These are phyloP conservation scores for Fusarium fracticaudum DNA, from an alignment of 2,329 filamentous ascomycete species.

Conservation along the genomic window DNA sequence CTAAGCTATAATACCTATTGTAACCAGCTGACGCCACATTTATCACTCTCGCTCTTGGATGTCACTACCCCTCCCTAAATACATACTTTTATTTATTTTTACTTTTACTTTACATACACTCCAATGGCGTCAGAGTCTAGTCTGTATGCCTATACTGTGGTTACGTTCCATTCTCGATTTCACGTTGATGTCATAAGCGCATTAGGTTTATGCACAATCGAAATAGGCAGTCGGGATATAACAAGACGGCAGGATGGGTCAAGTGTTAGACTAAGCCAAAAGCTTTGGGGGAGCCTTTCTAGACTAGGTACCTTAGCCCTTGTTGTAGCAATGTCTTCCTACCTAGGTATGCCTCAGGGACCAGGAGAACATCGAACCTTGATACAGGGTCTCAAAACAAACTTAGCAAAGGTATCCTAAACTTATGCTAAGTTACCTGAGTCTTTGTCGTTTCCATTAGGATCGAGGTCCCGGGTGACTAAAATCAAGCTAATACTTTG, in stretches of 20 bases:
- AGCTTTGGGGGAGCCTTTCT: neutral
- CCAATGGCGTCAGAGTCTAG: conserved; percentile 3
- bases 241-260: neutral
- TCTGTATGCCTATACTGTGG: neutral
- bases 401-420: neutral
- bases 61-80: conserved; percentile 1
- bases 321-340: neutral
- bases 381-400: neutral
- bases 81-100: neutral
- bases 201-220: neutral
- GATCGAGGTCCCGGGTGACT: neutral
- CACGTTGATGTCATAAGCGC: neutral
- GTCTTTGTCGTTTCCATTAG: neutral
- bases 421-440: neutral
- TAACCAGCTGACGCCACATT: neutral
- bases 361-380: neutral
- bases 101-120: neutral
- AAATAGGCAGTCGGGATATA: neutral
- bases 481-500: neutral
- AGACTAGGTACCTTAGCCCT: neutral
- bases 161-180: conserved; percentile 12
- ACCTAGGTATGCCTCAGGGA: neutral
- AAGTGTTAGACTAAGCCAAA: neutral
- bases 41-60: neutral
- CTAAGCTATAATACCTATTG: neutral